Base-by-base conservation (phyloP, 495 filamentous ascomycete species). In the Aspergillus carlsbadensis region DNA sequence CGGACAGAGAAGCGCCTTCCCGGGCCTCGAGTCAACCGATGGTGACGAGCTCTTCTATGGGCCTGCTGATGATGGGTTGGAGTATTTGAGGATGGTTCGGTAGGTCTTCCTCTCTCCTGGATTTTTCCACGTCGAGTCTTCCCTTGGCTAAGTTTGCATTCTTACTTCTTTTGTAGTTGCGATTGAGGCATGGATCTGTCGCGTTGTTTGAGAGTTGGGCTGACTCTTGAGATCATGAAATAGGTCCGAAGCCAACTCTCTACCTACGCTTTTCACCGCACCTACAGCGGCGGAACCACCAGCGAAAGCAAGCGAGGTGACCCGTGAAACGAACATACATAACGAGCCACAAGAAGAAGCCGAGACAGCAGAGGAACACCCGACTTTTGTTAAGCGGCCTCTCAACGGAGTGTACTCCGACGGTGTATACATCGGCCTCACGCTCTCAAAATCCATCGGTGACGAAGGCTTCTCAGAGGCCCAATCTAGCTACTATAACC, bases 11-110 rank as follows among this genome's bases (percentile, higher is more conserved):
- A 77, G 84, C 60, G 89, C 83, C 17, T 91, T 96, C 61, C 90
- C 90, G 0, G 85, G 87, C 22, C 72, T 90, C n/a, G 87, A 89
- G 39, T 45, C 40, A 29, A 76, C 77, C 26, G 78, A 71, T 36
- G 78, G 80, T 14, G 75, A 77, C 48, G 77, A 74, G 52, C 61
- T 80, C 18, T 74, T 73, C 46, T 81, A 83, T 50, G 79, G 75
- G 2, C 69, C 70, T 8, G 72, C 77, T 39, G 78, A 78, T 17
- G 81, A 89, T 68, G 91, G 88, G 4, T 46, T 94, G 24, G 81
- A 83, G 50, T 96, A 96, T 71, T 72, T 96, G 20, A 81, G 80
- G 66, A 85, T 88, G 74, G 91, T 96, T 48, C 81, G 90, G 91
- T 95, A 78, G 81, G 87, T 64, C 60, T 24, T 59, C 52, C 51